Percentiles rank a stretch among this genome's conserved stretches.
These are phyloP conservation scores for Suillus decipiens DNA, from an alignment of 768 basidiomycete genomes.

Conservation along the genomic window DNA sequence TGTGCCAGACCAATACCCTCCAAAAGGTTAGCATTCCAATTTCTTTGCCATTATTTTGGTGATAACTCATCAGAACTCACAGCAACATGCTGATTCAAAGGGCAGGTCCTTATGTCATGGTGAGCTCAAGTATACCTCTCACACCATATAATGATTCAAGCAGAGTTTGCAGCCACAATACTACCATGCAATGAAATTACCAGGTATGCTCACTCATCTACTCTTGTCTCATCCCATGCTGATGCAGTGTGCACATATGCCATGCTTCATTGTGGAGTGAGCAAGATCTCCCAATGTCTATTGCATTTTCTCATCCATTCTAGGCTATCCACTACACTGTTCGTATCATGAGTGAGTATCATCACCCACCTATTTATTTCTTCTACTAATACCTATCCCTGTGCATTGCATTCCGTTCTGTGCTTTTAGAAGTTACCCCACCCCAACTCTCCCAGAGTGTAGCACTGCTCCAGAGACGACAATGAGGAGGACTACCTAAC, in stretches of 20 bases:
- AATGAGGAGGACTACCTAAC: too few relatives aligned
- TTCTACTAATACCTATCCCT: too few relatives aligned
- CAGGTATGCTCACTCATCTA: conserved; percentile 53
- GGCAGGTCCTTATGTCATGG: conserved; percentile 92
- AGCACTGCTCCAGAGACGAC: too few relatives aligned
- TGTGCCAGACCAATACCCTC: conserved; percentile 79
- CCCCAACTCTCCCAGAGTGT: too few relatives aligned
- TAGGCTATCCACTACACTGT: conserved; percentile 92
- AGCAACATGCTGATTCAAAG: conserved; percentile 88
- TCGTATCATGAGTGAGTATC: too few relatives aligned
- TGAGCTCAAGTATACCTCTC: conserved; percentile 38
- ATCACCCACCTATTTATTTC: too few relatives aligned
- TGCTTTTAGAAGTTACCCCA: too few relatives aligned
- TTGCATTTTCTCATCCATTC: conserved; percentile 10
- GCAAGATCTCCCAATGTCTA: conserved; percentile 23
- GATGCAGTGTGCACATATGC: conserved; percentile 44
- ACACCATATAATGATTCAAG: neutral
- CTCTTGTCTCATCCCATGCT: neutral
- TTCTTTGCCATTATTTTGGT: neutral
- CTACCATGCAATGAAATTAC: conserved; percentile 90
- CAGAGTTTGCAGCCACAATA: conserved; percentile 67
- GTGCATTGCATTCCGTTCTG: too few relatives aligned
- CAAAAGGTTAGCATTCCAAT: conserved; percentile 59
- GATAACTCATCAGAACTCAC: neutral
- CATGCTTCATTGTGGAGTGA: conserved; percentile 90